phyloP scores from a whole-genome alignment of 2,329 filamentous ascomycete genomes.

The Septoria linicola region DNA sequence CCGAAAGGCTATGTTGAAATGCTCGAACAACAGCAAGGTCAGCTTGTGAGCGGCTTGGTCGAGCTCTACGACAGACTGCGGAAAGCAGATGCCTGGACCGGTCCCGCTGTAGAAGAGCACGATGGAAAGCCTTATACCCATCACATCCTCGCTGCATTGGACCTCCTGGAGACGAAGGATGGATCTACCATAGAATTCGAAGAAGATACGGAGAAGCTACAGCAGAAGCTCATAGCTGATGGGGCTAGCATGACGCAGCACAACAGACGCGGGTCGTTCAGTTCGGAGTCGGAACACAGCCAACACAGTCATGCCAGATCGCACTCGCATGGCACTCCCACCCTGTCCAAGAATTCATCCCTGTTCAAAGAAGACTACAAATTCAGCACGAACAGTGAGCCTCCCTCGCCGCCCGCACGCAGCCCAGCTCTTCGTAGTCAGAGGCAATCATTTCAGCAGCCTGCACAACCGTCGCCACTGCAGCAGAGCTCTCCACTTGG shows the following conservation, averaged over 20 bases:
- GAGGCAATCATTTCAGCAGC: conserved; percentile 17
- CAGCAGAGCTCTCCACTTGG: conserved; percentile 28
- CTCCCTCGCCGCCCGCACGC: conserved; percentile 29
- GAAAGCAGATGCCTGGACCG: conserved; percentile 57
- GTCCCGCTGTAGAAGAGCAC: conserved; percentile 52
- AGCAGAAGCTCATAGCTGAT: conserved; percentile 54
- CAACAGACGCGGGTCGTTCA: conserved; percentile 55
- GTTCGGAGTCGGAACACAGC: conserved; percentile 58
- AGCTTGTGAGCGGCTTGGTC: conserved; percentile 61
- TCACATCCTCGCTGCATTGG: conserved; percentile 61
- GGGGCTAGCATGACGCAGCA: conserved; percentile 47
- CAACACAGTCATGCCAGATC: conserved; percentile 39
- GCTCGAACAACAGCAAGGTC: conserved; percentile 64
- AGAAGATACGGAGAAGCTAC: conserved; percentile 57
- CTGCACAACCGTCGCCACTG: conserved; percentile 28
- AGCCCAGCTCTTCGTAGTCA: conserved; percentile 27
- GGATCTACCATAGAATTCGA: conserved; percentile 56
- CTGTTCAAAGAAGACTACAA: conserved; percentile 20
- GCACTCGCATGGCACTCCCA: conserved; percentile 40
- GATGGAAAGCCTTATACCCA: conserved; percentile 62
- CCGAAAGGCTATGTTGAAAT: conserved; percentile 68
- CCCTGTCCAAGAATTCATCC: conserved; percentile 29
- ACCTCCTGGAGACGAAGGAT: conserved; percentile 56
- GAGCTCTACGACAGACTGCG: conserved; percentile 58
- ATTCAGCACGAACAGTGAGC: conserved; percentile 32